Evolutionary conservation across 805 yeast genomes (phyloP).

Genomic region (Metschnikowia cubensis): DNA sequence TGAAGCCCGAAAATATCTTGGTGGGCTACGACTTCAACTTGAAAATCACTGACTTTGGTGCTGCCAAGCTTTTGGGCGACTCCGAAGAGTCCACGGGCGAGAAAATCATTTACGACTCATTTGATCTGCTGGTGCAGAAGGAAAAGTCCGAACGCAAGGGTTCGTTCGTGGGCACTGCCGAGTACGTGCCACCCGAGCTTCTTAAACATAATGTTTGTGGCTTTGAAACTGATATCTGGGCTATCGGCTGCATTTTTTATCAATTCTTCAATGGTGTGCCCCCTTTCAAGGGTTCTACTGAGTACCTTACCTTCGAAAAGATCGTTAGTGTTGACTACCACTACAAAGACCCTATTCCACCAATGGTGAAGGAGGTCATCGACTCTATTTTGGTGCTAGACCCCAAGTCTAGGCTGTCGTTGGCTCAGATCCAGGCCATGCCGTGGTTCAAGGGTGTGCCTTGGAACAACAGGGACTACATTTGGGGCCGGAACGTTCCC

Average conservation of each 20-base stretch:
- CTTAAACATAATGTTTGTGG: constrained; percentile 76
- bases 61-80: constrained; percentile 70
- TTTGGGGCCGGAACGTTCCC: constrained; percentile 33
- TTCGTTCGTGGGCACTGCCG: constrained; percentile 97
- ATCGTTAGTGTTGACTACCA: constrained; percentile 74
- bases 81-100: constrained; percentile 31
- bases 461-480: constrained; percentile 38
- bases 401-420: constrained; percentile 28
- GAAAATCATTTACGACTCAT: constrained; percentile 29
- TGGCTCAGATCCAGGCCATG: constrained; percentile 30
- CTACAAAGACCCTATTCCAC: constrained; percentile 34
- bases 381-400: constrained; percentile 33
- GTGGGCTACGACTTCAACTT: constrained; percentile 81
- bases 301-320: constrained; percentile 81
- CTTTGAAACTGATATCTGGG: constrained; percentile 88
- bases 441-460: constrained; percentile 37
- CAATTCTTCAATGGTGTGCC: constrained; percentile 83
- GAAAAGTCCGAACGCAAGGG: constrained; percentile 26
- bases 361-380: constrained; percentile 26
- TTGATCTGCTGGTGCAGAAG: constrained; percentile 26
- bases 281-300: constrained; percentile 85
- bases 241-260: constrained; percentile 81
- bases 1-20: constrained; percentile 90
- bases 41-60: constrained; percentile 95
- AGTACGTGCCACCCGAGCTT: constrained; percentile 91